Conservation (phyloP, 116 monocot species). For the Iris pallida region DNA sequence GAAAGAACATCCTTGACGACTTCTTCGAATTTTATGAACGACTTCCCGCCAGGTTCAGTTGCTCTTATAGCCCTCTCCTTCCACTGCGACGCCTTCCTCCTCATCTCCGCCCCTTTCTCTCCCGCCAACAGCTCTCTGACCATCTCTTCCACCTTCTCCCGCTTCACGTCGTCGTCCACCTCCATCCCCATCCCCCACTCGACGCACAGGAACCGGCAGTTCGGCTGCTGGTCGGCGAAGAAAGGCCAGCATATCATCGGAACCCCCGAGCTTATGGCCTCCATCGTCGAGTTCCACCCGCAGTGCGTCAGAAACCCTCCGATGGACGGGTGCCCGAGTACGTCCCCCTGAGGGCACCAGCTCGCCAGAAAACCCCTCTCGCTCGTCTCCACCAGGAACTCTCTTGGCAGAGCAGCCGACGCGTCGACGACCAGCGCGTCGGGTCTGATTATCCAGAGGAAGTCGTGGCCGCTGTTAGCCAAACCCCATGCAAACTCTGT, state of each 20-base stretch:
- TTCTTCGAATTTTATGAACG: neutral
- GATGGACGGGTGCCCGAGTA: neutral
- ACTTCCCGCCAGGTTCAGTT: neutral
- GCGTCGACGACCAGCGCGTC: conserved; percentile 12
- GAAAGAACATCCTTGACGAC: conserved; percentile 6
- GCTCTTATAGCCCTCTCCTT: conserved; percentile 1
- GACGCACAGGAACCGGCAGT: conserved; percentile 1
- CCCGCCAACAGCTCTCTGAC: conserved; percentile 17
- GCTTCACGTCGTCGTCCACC: conserved; percentile 7
- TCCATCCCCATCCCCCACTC: conserved; percentile 17
- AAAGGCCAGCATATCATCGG: conserved; percentile 10
- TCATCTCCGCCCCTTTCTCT: conserved; percentile 6
- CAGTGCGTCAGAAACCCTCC: conserved; percentile 61
- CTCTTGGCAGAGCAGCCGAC: conserved; percentile 1
- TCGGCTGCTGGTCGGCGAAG: conserved; percentile 9
- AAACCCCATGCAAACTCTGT: conserved; percentile 24
- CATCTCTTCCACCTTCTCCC: conserved; percentile 6
- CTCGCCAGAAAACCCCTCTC: conserved; percentile 4
- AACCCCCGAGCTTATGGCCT: conserved; percentile 31
- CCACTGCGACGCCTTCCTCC: neutral
- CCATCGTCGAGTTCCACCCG: conserved; percentile 77
- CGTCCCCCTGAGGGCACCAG: conserved; percentile 12
- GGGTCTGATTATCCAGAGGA: conserved; percentile 19
- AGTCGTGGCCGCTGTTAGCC: conserved; percentile 3
- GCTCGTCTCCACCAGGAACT: neutral